phyloP scores from a whole-genome alignment of 2,329 filamentous ascomycete genomes.

The Blumeriella jaapii region DNA sequence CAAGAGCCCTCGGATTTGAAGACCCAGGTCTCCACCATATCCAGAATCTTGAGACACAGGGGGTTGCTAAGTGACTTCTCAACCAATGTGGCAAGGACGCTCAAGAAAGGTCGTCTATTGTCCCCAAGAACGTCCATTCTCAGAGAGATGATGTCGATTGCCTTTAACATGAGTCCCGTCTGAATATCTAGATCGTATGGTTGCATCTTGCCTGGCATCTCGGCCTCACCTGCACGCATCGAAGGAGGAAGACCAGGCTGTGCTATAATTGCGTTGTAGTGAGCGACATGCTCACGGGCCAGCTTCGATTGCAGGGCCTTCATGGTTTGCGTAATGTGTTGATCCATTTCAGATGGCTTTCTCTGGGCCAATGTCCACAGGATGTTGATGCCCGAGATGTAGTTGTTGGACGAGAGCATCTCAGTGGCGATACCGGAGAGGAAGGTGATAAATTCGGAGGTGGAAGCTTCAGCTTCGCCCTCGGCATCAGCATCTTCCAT shows the following conservation, averaged over 20 bases:
- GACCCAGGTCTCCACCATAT: constrained; percentile 92
- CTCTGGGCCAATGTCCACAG: constrained; percentile 83
- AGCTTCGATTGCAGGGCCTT: constrained; percentile 87
- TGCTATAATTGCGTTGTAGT: constrained; percentile 48
- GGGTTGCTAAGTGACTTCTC: constrained; percentile 84
- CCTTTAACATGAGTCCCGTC: constrained; percentile 84
- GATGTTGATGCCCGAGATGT: constrained; percentile 82
- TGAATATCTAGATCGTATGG: constrained; percentile 79
- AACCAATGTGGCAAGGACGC: constrained; percentile 85
- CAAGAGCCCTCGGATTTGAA: constrained; percentile 92
- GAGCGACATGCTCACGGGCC: constrained; percentile 83
- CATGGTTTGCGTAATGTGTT: constrained; percentile 80
- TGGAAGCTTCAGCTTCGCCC: constrained; percentile 67
- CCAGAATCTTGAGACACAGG: constrained; percentile 83
- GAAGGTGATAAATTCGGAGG: constrained; percentile 77
- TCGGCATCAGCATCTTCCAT: constrained; percentile 75
- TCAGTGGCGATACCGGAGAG: constrained; percentile 81
- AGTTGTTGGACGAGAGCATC: constrained; percentile 67
- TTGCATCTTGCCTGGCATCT: constrained; percentile 47
- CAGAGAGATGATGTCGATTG: constrained; percentile 82
- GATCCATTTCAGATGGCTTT: constrained; percentile 77
- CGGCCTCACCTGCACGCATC: constrained; percentile 34
- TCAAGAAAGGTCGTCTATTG: constrained; percentile 83
- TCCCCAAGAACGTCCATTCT: constrained; percentile 90
- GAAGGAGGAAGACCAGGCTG: constrained; percentile 31